phyloP scores from a whole-genome alignment of 2,329 filamentous ascomycete genomes.

The Colletotrichum lupini region DNA sequence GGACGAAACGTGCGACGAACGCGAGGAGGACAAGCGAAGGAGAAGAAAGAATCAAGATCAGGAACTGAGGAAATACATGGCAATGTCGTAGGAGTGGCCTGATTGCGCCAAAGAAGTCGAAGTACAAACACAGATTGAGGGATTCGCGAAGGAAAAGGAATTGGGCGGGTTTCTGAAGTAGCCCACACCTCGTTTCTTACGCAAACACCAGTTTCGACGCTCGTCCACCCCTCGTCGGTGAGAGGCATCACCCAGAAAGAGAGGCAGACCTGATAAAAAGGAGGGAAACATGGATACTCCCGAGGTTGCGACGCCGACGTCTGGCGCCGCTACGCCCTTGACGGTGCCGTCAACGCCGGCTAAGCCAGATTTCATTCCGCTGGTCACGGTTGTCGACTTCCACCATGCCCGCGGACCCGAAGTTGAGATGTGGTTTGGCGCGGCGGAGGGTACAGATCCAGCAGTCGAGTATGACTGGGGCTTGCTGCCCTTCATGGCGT shows the following conservation, averaged over 20 bases:
- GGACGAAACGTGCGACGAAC: constrained; percentile 23
- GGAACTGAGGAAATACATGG: constrained; percentile 14
- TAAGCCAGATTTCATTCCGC: constrained; percentile 65
- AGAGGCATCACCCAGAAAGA: not conserved
- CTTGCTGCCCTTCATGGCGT: constrained; percentile 93
- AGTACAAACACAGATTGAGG: not conserved
- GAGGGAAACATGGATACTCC: constrained; percentile 29
- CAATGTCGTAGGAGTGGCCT: constrained; percentile 31
- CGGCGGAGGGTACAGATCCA: constrained; percentile 78
- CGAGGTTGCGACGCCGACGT: constrained; percentile 30
- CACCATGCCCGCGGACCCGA: constrained; percentile 91
- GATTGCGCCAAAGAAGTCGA: constrained; percentile 24
- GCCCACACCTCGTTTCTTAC: not conserved
- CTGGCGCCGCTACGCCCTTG: constrained; percentile 28
- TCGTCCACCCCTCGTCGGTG: not conserved
- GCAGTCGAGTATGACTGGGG: constrained; percentile 89
- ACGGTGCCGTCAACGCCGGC: constrained; percentile 38
- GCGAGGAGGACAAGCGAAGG: not conserved
- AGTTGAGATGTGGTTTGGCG: constrained; percentile 91
- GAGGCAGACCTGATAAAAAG: constrained; percentile 2
- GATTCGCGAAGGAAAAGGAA: not conserved
- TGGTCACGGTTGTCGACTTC: constrained; percentile 85
- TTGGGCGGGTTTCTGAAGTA: not conserved
- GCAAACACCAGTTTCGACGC: not conserved
- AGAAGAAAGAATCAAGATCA: not conserved